Evolutionary conservation across 768 basidiomycete genomes (phyloP).

Genomic region (Pulveroboletus sp.): DNA sequence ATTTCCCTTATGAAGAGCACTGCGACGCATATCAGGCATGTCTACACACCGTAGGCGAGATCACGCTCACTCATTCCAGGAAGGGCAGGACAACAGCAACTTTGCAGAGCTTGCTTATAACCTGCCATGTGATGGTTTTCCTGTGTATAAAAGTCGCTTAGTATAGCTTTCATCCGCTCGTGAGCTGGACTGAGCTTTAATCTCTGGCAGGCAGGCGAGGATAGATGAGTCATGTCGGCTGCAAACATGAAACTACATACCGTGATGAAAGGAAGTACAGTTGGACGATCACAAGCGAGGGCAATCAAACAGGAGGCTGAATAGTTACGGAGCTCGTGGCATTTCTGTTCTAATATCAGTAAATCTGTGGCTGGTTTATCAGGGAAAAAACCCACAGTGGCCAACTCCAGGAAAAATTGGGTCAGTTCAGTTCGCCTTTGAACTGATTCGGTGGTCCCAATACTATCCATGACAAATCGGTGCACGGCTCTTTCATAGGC

Average conservation of each 20-base stretch:
- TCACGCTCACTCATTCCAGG: slow-evolving; percentile 28
- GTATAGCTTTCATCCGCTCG: slow-evolving; percentile 13
- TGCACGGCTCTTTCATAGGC: slow-evolving; percentile 35
- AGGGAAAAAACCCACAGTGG: slow-evolving; percentile 31
- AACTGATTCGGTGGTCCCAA: slow-evolving; percentile 21
- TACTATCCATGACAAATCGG: slow-evolving; percentile 39
- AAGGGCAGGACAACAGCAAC: slow-evolving; percentile 26
- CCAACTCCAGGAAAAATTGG: slow-evolving; percentile 44
- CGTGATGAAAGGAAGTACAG: slow-evolving; percentile 31
- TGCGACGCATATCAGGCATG: slow-evolving; percentile 7
- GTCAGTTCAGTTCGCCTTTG: slow-evolving; percentile 26
- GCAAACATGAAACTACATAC: slow-evolving; percentile 7
- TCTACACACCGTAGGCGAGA: background rate
- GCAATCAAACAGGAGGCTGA: slow-evolving; percentile 39
- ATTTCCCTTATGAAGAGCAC: slow-evolving; percentile 32
- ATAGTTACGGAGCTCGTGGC: slow-evolving; percentile 43
- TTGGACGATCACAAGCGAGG: slow-evolving; percentile 37
- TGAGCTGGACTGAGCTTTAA: slow-evolving; percentile 24
- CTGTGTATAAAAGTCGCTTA: slow-evolving; percentile 23
- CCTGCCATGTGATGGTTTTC: slow-evolving; percentile 24
- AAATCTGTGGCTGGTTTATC: background rate
- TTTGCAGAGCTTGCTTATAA: slow-evolving; percentile 30
- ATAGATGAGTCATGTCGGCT: background rate
- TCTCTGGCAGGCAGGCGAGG: slow-evolving; percentile 10
- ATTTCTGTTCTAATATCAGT: slow-evolving; percentile 32